Evolutionary conservation across 176 grass and related monocot species (phyloP).

Genomic region (Dactylis glomerata): DNA sequence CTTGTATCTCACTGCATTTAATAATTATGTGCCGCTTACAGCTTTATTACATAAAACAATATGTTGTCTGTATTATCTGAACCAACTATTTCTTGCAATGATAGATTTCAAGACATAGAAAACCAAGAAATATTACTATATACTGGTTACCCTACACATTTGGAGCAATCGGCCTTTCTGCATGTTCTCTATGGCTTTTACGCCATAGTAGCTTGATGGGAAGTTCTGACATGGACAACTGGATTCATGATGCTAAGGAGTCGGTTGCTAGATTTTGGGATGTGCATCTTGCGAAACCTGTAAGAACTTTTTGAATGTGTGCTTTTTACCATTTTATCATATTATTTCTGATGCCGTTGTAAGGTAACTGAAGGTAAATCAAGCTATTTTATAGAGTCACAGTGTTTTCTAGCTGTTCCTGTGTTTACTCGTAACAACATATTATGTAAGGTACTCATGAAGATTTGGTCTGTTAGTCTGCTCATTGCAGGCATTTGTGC

Average conservation of each 20-base stretch:
- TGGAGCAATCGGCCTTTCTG: slow-evolving; percentile 74
- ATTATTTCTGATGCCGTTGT: background rate
- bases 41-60: background rate
- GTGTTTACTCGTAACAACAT: background rate
- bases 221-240: slow-evolving; percentile 91
- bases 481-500: background rate
- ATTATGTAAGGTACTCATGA: background rate
- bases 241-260: slow-evolving; percentile 83
- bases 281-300: slow-evolving; percentile 74
- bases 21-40: background rate
- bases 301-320: slow-evolving; percentile 40
- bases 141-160: slow-evolving; percentile 85
- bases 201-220: slow-evolving; percentile 95
- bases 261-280: slow-evolving; percentile 70
- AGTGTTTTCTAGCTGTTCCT: background rate
- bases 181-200: slow-evolving; percentile 82
- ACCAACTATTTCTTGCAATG: slow-evolving; percentile 10
- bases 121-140: slow-evolving; percentile 53
- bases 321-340: background rate
- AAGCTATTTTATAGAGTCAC: background rate
- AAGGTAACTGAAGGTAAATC: slow-evolving; percentile 1
- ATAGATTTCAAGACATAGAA: slow-evolving; percentile 68
- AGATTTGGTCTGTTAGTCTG: background rate
- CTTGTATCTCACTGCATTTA: background rate
- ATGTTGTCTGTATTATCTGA: slow-evolving; percentile 6